Conservation (phyloP, 2,329 filamentous ascomycete species). For the Emydomyces testavorans region DNA sequence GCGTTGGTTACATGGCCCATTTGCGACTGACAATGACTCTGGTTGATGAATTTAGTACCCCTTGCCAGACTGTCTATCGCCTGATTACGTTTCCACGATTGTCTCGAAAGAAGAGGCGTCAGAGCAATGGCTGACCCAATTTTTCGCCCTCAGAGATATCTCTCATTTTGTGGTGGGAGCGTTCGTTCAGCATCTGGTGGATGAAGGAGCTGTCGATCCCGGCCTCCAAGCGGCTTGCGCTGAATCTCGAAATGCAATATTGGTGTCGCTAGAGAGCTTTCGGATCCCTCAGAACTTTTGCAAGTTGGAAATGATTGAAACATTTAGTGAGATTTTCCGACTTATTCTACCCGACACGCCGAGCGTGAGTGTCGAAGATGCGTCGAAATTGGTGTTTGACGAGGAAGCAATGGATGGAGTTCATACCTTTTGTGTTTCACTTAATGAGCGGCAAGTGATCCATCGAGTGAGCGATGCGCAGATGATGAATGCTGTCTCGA, state of each 20-base stretch:
- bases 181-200: conserved; percentile 30
- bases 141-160: conserved; percentile 32
- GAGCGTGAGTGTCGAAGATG: conserved; percentile 21
- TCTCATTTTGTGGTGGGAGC: conserved; percentile 32
- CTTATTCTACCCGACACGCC: conserved; percentile 32
- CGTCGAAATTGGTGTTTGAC: conserved; percentile 21
- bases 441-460: conserved; percentile 28
- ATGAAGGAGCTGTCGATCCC: conserved; percentile 27
- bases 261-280: conserved; percentile 29
- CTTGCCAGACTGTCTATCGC: conserved; percentile 27
- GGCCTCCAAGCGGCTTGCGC: conserved; percentile 28
- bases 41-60: conserved; percentile 26
- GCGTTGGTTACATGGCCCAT: background rate
- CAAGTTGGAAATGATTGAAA: conserved; percentile 27
- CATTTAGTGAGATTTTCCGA: conserved; percentile 29
- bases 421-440: conserved; percentile 26
- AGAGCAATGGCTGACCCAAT: conserved; percentile 32
- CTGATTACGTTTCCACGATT: conserved; percentile 28
- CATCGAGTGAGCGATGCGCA: conserved; percentile 35
- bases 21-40: background rate
- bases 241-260: conserved; percentile 29
- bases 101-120: conserved; percentile 23
- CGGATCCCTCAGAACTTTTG: conserved; percentile 27
- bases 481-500: conserved; percentile 28
- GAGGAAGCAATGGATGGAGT: conserved; percentile 31